Conservation (phyloP, 768 basidiomycete species). For the Rhodocollybia butyracea region DNA sequence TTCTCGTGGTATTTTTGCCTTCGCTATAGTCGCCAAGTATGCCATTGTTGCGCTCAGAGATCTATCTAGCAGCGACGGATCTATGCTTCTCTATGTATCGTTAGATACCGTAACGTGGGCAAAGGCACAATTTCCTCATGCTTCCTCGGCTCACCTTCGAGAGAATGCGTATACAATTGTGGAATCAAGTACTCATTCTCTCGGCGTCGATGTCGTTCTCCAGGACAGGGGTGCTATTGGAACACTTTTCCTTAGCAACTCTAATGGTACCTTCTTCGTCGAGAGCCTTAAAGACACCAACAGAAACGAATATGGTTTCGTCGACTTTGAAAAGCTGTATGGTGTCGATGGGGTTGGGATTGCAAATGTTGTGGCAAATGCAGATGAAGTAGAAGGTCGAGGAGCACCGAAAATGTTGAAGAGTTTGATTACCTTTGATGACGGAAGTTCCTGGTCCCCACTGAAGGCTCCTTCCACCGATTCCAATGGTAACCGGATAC, state of each 20-base stretch:
- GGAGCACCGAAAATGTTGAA: slow-evolving; percentile 68
- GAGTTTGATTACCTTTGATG: slow-evolving; percentile 87
- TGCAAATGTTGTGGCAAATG: slow-evolving; percentile 83
- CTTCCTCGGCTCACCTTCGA: slow-evolving; percentile 68
- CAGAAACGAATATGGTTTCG: slow-evolving; percentile 81
- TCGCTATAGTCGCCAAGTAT: slow-evolving; percentile 92
- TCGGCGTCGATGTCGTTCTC: slow-evolving; percentile 90
- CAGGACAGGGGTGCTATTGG: slow-evolving; percentile 67
- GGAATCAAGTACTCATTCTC: slow-evolving; percentile 88
- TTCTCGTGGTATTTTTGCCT: slow-evolving; percentile 85
- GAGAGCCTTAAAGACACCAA: slow-evolving; percentile 91
- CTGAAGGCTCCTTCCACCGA: slow-evolving; percentile 57
- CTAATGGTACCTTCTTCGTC: slow-evolving; percentile 94
- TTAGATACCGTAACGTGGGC: slow-evolving; percentile 84
- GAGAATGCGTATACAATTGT: slow-evolving; percentile 97
- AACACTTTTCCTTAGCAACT: slow-evolving; percentile 93
- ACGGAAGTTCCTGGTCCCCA: slow-evolving; percentile 78
- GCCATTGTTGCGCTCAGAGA: slow-evolving; percentile 89
- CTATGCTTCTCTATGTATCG: slow-evolving; percentile 85
- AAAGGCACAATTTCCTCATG: slow-evolving; percentile 90
- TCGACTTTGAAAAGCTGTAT: slow-evolving; percentile 88
- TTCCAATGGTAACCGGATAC: slow-evolving; percentile 54
- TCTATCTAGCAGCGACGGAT: slow-evolving; percentile 49
- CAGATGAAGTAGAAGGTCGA: slow-evolving; percentile 76
- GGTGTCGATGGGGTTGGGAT: slow-evolving; percentile 90